Percentiles rank a stretch among this genome's conserved stretches.
These are phyloP conservation scores for Persicaria maculosa DNA, from an alignment of 148 eudicot genomes.

Conservation along the genomic window DNA sequence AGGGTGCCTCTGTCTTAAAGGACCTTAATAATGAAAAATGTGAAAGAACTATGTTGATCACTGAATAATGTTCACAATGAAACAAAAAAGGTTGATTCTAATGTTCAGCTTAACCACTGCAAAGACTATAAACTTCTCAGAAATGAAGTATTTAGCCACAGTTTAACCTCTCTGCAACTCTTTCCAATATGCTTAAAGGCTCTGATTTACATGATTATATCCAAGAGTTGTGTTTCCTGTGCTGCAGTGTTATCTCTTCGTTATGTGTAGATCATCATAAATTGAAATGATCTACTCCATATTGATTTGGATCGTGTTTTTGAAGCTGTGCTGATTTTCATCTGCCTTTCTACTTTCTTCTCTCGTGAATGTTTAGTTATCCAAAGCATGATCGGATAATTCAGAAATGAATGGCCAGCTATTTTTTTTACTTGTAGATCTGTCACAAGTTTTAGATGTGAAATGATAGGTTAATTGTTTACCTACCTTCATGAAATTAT, in stretches of 20 bases:
- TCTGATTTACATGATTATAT: background rate
- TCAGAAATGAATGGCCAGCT: background rate
- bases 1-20: background rate
- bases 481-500: background rate
- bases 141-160: background rate
- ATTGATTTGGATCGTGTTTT: background rate
- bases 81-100: background rate
- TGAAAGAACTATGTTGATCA: background rate
- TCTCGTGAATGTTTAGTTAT: no score
- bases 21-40: background rate
- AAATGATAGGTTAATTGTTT: background rate
- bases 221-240: background rate
- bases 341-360: background rate
- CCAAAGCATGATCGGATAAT: background rate
- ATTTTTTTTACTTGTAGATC: background rate
- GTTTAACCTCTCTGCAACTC: background rate
- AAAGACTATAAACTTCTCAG: background rate
- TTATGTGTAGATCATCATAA: background rate
- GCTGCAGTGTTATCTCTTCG: background rate
- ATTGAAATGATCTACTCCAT: background rate
- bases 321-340: background rate
- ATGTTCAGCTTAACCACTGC: background rate
- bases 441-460: background rate
- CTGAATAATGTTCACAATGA: background rate
- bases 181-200: background rate